Evolutionary conservation across 192 early-diverging fungal species (phyloP), one percentile per base, ranked within the genome.

Genomic region (Phlyctochytrium arcticum): DNA sequence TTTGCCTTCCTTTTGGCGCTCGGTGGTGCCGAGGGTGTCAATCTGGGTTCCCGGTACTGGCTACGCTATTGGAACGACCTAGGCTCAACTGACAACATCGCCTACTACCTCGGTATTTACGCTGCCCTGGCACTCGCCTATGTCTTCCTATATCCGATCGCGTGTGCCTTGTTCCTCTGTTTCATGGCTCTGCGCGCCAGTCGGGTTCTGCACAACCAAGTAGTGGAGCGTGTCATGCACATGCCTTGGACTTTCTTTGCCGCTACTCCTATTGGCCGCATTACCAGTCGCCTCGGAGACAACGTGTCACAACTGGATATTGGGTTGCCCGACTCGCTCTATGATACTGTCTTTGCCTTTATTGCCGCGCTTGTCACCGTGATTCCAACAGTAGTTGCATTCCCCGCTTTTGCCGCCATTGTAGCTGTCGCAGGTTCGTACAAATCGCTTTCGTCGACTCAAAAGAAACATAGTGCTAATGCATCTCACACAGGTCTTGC

Each of bases 191-290:
- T 79, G 1, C 58, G 48, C 17, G 86, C 88, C 3, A 75, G 88
- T 5, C 69, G 69, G 33, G 70, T 50, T 3, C 67, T 94, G 3
- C 95, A 97, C 77, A 65, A 79, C 26, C 67, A 71, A 19, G 84
- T 91, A 35, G 67, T 92, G 5, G 31, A 74, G 8, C 71, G 82
- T 26, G 75, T 93, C 10, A 62, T 92, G 62, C 75, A 85, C 6
- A 86, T 89, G 2, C 88, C 87, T 5, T 74, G 88, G 58, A 77
- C 75, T 7, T 93, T 93, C 72, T 91, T 89, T 68, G 81, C 74
- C 37, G 82, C 79, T 7, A 88, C 84, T 0, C 86, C 86, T 19
- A 26, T 85, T 4, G 88, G 87, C n/a, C 77, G 85, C 23, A 83
- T 90, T 54, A 74, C 87, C 54, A 81, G 73, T 56, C 65, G 80